A percentile compares a stretch with the other conserved stretches of the same genome.
These are phyloP conservation scores for Flueggea neowawraea DNA, from an alignment of 441 rosid species.

Conservation along the genomic window DNA sequence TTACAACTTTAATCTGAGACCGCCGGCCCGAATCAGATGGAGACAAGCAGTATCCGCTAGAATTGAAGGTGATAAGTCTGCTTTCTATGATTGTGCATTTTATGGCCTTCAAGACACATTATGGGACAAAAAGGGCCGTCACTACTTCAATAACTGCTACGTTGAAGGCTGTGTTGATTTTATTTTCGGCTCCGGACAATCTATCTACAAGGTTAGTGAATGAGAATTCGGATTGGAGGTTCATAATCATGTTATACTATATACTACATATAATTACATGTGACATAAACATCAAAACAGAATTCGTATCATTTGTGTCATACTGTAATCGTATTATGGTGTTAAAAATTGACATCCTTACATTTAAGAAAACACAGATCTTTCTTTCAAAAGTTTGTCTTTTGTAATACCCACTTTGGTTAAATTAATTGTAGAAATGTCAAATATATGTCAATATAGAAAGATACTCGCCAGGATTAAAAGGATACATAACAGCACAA, in stretches of 20 bases:
- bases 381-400: not conserved
- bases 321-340: too few relatives aligned
- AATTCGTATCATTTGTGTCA: too few relatives aligned
- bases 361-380: not conserved
- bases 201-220: constrained; percentile 12
- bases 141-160: constrained; percentile 11
- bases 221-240: not conserved
- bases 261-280: too few relatives aligned
- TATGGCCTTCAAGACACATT: constrained; percentile 16
- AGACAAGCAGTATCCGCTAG: constrained; percentile 3
- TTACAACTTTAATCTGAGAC: not conserved
- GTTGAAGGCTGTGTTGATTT: constrained; percentile 21
- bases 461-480: constrained; percentile 9
- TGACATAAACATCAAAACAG: too few relatives aligned
- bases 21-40: not conserved
- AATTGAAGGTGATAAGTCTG: constrained; percentile 6
- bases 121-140: constrained; percentile 7
- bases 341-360: too few relatives aligned
- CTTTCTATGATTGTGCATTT: constrained; percentile 9
- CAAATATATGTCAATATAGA: constrained; percentile 16
- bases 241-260: too few relatives aligned
- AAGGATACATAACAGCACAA: constrained; percentile 43
- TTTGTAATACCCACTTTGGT: not conserved
- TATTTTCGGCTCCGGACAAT: constrained; percentile 11
- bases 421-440: constrained; percentile 19